Evolutionary conservation across 2,329 filamentous ascomycete genomes (phyloP).

Genomic region (Arachnomyces sp.): DNA sequence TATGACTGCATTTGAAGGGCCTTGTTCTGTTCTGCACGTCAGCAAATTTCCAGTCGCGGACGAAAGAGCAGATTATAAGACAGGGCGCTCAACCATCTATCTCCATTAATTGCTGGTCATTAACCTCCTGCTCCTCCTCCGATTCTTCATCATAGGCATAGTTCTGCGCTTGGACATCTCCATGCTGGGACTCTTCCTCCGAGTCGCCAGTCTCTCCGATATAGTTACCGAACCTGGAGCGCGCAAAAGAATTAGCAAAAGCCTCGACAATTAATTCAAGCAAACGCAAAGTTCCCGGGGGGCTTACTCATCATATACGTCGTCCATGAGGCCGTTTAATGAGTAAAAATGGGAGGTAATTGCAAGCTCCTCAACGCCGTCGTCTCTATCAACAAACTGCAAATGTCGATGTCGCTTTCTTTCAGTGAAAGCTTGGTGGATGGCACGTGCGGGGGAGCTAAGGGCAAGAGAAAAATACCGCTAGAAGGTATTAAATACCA

Average conservation of each 20-base stretch:
- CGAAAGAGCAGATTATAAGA: background rate
- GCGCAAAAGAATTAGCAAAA: conserved; percentile 17
- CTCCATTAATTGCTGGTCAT: conserved; percentile 86
- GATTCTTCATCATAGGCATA: conserved; percentile 70
- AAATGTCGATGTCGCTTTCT: too few species aligned
- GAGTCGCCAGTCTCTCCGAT: conserved; percentile 89
- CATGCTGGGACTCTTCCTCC: conserved; percentile 73
- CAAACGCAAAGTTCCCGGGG: background rate
- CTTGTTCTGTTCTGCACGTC: conserved; percentile 52
- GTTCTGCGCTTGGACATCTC: conserved; percentile 67
- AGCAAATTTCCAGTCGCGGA: conserved; percentile 11
- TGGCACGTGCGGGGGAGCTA: too few species aligned
- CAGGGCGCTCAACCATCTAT: conserved; percentile 60
- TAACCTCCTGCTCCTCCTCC: conserved; percentile 52
- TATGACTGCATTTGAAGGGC: conserved; percentile 91
- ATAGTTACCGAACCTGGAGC: conserved; percentile 84
- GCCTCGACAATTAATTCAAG: background rate
- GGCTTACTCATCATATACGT: conserved; percentile 86
- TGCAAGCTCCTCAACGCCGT: background rate
- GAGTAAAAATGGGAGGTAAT: conserved; percentile 1
- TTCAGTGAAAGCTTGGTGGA: too few species aligned
- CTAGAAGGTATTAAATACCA: too few species aligned
- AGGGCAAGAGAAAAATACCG: too few species aligned
- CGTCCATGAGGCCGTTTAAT: conserved; percentile 60
- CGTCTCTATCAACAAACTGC: too few species aligned